Base-by-base conservation (phyloP, 352 stramenopile genomes). In the Halophytophthora batemanensis region DNA sequence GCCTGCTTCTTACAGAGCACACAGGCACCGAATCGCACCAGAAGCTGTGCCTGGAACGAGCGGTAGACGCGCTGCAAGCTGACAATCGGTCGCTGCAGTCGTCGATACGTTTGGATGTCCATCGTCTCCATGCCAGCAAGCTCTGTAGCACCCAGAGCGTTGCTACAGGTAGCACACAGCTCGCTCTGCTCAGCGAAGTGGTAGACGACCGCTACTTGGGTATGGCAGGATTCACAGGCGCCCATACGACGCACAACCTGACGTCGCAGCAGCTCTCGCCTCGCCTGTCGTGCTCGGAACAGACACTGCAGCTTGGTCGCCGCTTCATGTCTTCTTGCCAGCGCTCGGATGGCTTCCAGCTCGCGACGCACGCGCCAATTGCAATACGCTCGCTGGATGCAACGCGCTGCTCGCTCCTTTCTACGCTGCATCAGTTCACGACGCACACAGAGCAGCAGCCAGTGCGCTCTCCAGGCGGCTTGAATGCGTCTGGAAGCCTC, bases 221-320 rank as follows among this genome's bases (percentile, higher is more conserved):
- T 52, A 0, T 68, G 59, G 25, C 78, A 89, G 28, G 69, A 73
- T 8, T 65, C 45, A 31, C 78, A 89, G 0, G 67, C 52, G 0
- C 71, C 78, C 17, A 69, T 17, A 3, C 49, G 55, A 2, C 45
- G 56, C 13, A 88, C 48, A 18, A 69, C 50, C 7, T 74, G 41
- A 3, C 73, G 73, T 1, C 66, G 71, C 12, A 37, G 60, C 45
- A 65, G 61, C 48, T 77, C 64, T 2, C 53, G 47, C 6, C 58
- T 53, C 12, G 73, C 61, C 19, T 63, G 42, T 0, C 50, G 44
- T 19, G 45, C 41, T 23, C 77, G 66, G 29, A 69, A 83, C 38
- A 68, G 39, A 18, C 69, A 69, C 37, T 90, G 79, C 11, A 90
- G 63, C n/a, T 28, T 46, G 1, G 61, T 71, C 2, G 72, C 75